These are phyloP conservation scores for Malus sieversii DNA, from an alignment of 306 rosid species.

Conservation along the genomic window DNA sequence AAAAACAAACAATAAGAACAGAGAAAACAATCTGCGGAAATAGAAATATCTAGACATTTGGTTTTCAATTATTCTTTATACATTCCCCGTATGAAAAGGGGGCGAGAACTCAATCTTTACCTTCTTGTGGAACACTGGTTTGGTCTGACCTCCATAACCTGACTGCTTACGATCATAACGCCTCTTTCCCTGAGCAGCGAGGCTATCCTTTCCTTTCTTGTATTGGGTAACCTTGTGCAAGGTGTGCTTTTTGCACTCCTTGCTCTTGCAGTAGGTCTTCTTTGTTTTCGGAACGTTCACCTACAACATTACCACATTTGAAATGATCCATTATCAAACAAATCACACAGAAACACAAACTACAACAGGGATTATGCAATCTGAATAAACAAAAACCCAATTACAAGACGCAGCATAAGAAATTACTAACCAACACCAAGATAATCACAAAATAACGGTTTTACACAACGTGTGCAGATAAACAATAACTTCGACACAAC, in stretches of 20 bases:
- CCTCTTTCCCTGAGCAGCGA: slow-evolving; percentile 41
- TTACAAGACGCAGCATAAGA: neutral
- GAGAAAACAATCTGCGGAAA: neutral
- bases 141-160: slow-evolving; percentile 41
- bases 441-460: neutral
- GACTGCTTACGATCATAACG: slow-evolving; percentile 45
- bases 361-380: neutral
- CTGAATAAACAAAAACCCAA: neutral
- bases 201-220: slow-evolving; percentile 39
- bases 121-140: slow-evolving; percentile 46
- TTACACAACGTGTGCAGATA: neutral
- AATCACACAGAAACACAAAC: neutral
- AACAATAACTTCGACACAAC: neutral
- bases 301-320: neutral
- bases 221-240: slow-evolving; percentile 42
- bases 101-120: neutral
- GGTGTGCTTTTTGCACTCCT: slow-evolving; percentile 42
- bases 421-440: neutral
- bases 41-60: neutral
- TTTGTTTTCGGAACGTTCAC: slow-evolving; percentile 46
- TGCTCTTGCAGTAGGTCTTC: slow-evolving; percentile 41
- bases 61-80: neutral
- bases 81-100: neutral
- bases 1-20: neutral
- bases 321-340: neutral